A percentile compares a stretch with the other conserved stretches of the same genome.
These are phyloP conservation scores for Lentinus polychrous DNA, from an alignment of 1,284 basidiomycete species.

Conservation along the genomic window DNA sequence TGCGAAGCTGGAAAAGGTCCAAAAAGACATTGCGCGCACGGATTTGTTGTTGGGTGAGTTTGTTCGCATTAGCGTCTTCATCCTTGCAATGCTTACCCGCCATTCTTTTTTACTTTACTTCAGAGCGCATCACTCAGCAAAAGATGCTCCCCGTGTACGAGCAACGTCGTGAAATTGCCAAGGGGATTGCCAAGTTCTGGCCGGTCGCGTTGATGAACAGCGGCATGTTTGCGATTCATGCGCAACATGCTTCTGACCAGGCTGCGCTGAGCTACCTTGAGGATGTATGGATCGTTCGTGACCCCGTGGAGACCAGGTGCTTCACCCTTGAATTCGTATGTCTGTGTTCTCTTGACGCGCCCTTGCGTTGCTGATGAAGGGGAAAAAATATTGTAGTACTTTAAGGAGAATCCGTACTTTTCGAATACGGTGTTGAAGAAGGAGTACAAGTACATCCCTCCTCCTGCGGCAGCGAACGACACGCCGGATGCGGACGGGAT, in stretches of 20 bases:
- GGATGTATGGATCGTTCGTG: conserved; percentile 71
- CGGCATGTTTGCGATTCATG: conserved; percentile 49
- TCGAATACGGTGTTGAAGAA: conserved; percentile 68
- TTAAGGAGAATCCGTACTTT: conserved; percentile 81
- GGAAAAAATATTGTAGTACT: conserved; percentile 63
- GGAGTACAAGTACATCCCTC: conserved; percentile 66
- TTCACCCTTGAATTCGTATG: conserved; percentile 78
- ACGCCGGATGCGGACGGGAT: conserved; percentile 66
- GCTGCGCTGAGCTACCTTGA: conserved; percentile 70
- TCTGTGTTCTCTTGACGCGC: conserved; percentile 15
- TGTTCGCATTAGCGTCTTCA: neutral
- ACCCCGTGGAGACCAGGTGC: conserved; percentile 58
- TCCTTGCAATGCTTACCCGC: conserved; percentile 8
- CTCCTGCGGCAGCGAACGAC: conserved; percentile 45
- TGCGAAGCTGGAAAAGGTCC: conserved; percentile 51
- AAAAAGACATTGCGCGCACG: conserved; percentile 59
- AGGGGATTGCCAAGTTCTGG: conserved; percentile 72
- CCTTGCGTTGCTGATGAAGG: neutral
- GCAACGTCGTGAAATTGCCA: conserved; percentile 58
- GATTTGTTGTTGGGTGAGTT: conserved; percentile 66
- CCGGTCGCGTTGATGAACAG: conserved; percentile 71
- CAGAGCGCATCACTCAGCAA: conserved; percentile 58
- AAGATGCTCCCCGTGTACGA: conserved; percentile 55
- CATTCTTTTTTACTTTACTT: conserved; percentile 5
- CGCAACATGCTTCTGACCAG: conserved; percentile 64